These are phyloP conservation scores for Rheum nobile DNA, from an alignment of 148 eudicot genomes.

Conservation along the genomic window DNA sequence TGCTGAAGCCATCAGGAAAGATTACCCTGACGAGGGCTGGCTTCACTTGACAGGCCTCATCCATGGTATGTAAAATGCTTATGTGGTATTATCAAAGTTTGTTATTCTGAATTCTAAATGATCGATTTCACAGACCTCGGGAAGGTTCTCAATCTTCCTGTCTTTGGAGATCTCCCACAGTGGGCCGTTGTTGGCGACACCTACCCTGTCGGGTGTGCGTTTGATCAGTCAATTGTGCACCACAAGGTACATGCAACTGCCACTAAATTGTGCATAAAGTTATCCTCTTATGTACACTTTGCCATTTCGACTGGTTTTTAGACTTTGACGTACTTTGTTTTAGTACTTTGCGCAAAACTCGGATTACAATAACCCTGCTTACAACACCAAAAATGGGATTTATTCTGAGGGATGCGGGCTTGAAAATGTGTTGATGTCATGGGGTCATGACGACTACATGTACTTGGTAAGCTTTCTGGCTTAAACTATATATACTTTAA, in stretches of 20 bases:
- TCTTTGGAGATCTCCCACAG: slow-evolving; percentile 80
- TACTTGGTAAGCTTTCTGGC: slow-evolving; percentile 13
- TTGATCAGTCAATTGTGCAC: slow-evolving; percentile 67
- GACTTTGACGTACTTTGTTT: too few relatives aligned
- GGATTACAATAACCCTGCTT: slow-evolving; percentile 34
- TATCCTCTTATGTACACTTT: too few relatives aligned
- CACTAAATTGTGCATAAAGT: neutral
- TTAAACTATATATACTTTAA: neutral
- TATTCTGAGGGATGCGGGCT: slow-evolving; percentile 54
- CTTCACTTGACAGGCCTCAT: slow-evolving; percentile 87
- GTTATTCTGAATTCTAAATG: neutral
- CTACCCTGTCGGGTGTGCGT: slow-evolving; percentile 85
- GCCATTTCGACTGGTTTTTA: too few relatives aligned
- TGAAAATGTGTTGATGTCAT: slow-evolving; percentile 41
- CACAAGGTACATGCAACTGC: slow-evolving; percentile 45
- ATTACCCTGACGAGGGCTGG: slow-evolving; percentile 86
- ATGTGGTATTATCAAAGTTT: neutral
- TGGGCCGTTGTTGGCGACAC: slow-evolving; percentile 99
- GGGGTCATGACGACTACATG: slow-evolving; percentile 66
- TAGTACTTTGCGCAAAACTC: slow-evolving; percentile 43
- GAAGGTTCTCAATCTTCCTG: slow-evolving; percentile 76
- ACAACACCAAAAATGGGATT: slow-evolving; percentile 42
- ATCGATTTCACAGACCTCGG: slow-evolving; percentile 50
- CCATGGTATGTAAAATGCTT: slow-evolving; percentile 40
- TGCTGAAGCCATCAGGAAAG: slow-evolving; percentile 82